Evolutionary conservation across 1,284 basidiomycete genomes (phyloP), one percentile per base, ranked within the genome.

Genomic region (Rhodotorula mucilaginosa): DNA sequence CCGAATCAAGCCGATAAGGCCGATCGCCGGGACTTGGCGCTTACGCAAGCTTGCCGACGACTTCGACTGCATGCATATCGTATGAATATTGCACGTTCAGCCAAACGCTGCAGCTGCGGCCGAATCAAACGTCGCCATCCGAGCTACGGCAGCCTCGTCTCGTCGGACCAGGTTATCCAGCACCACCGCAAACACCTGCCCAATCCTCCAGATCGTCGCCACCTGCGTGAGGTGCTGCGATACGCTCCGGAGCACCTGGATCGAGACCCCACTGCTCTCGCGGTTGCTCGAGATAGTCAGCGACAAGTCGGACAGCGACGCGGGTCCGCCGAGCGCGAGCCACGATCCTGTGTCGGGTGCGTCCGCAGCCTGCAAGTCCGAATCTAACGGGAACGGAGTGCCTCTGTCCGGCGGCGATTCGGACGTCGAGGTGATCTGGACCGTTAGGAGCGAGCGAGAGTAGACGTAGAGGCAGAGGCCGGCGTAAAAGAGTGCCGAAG

Each of bases 401-500:
- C 54, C 29, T 13, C 18, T 56, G 8, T 29, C 54, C 26, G 54
- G 54, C 29, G 54, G 54, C 13, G 54, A 29, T 7, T 56, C 54
- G 54, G 54, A 29, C 26, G 54, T 26, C 54, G 54, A 29, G 54
- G 54, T 29, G 54, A 56, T 56, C 26, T 56, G n/a, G 26, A 56
- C 51, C 21, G 51, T n/a, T 0, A 52, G 26, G 54, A 56, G n/a
- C 15, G 54, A 26, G 26, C 26, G 54, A 13, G 54, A 56, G 54
- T 56, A 56, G 54, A 56, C 26, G 54, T 56, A 56, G 54, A 56
- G 54, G 26, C 54, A 56, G 15, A 56, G n/a, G n/a, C 54, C 54
- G 13, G 54, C 54, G 26, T 56, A 56, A 26, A 56, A 56, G n/a
- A 56, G 26, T 16, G 54, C 54, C 13, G 54, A 56, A n/a, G 54